A percentile compares a stretch with the other conserved stretches of the same genome.
Conservation (phyloP, 1,284 basidiomycete species). For the Cryptococcus amylolentus region DNA sequence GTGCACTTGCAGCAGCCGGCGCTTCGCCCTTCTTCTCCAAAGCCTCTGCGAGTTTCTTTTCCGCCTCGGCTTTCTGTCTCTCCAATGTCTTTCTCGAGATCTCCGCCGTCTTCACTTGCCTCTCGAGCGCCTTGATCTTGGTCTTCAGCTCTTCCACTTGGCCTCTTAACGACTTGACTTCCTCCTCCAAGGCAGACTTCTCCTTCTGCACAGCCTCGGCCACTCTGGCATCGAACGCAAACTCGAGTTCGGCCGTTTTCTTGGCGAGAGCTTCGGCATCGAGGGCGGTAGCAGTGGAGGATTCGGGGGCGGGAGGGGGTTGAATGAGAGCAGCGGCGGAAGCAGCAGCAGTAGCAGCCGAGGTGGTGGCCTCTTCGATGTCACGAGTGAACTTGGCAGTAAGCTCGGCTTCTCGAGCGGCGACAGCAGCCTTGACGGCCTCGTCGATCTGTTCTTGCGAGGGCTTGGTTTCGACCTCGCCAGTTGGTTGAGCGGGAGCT, state of each 20-base stretch:
- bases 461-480: neutral
- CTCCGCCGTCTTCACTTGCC: conserved; percentile 38
- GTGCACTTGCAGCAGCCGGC: conserved; percentile 1
- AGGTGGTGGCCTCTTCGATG: conserved; percentile 20
- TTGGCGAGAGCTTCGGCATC: conserved; percentile 20
- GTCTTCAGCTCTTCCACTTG: conserved; percentile 29
- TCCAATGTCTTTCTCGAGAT: conserved; percentile 44
- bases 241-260: conserved; percentile 26
- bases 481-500: neutral
- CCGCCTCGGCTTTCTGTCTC: conserved; percentile 30
- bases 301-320: conserved; percentile 4
- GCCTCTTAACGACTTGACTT: conserved; percentile 24
- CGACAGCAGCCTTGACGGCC: conserved; percentile 42
- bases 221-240: conserved; percentile 21
- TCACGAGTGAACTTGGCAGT: conserved; percentile 24
- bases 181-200: conserved; percentile 13
- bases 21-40: neutral
- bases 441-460: conserved; percentile 31
- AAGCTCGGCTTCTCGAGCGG: conserved; percentile 39
- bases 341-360: neutral
- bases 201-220: conserved; percentile 17
- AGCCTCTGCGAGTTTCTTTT: conserved; percentile 30
- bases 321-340: neutral
- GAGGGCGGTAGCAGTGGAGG: conserved; percentile 10
- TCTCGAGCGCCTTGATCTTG: conserved; percentile 38